Conservation (phyloP, 1,284 basidiomycete species). For the Boletus hoseneyae region DNA sequence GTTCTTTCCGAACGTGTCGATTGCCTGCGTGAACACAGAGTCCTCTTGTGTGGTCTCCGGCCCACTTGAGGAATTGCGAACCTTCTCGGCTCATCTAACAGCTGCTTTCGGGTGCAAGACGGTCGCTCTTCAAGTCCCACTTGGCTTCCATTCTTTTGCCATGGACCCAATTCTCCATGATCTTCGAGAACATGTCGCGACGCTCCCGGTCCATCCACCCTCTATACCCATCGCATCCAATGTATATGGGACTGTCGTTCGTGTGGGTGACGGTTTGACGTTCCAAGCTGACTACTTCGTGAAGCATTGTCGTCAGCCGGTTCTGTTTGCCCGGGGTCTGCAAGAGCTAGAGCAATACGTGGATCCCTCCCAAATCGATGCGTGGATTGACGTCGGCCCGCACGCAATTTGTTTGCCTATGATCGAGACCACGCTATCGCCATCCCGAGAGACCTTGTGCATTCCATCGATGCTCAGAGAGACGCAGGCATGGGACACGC, state of each 20-base stretch:
- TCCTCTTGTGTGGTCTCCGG: constrained; percentile 58
- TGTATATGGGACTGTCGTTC: constrained; percentile 50
- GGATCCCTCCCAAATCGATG: constrained; percentile 34
- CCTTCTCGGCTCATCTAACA: constrained; percentile 43
- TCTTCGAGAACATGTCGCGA: constrained; percentile 40
- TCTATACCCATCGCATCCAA: constrained; percentile 58
- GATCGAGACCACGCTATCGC: constrained; percentile 42
- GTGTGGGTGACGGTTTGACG: constrained; percentile 46
- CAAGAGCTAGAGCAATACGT: constrained; percentile 34
- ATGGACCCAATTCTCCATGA: constrained; percentile 55
- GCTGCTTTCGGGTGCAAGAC: constrained; percentile 36
- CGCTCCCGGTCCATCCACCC: constrained; percentile 42
- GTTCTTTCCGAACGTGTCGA: constrained; percentile 38
- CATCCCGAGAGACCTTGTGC: constrained; percentile 34
- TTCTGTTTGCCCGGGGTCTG: constrained; percentile 53
- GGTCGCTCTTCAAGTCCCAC: constrained; percentile 49
- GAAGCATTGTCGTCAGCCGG: constrained; percentile 58
- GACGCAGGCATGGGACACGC: constrained; percentile 41
- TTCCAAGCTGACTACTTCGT: constrained; percentile 55
- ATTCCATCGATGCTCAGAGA: constrained; percentile 50
- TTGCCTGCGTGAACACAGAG: constrained; percentile 63
- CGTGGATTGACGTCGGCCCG: constrained; percentile 66
- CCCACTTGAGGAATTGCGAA: constrained; percentile 39
- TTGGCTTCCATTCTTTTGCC: constrained; percentile 60
- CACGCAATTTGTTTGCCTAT: constrained; percentile 55